phyloP scores from a whole-genome alignment of 2,329 filamentous ascomycete species.

The Aspergillus arachidicola region DNA sequence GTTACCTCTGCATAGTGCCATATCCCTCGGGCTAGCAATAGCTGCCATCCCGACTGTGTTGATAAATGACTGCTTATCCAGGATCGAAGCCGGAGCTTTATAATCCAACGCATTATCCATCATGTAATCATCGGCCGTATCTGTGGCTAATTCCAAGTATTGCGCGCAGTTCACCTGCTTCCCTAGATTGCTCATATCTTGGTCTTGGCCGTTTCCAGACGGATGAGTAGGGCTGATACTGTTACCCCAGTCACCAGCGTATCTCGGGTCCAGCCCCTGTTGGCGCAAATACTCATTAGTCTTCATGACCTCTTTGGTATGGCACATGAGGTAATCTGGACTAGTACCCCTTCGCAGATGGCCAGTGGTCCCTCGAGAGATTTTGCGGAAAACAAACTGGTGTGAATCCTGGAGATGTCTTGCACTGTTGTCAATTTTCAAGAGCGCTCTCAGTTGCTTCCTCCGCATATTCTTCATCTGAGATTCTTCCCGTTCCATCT shows the following conservation, averaged over 20 bases:
- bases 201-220: not conserved
- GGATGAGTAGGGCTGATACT: slow-evolving; percentile 23
- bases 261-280: not conserved
- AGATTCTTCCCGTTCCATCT: slow-evolving; percentile 32
- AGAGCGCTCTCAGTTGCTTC: slow-evolving; percentile 35
- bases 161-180: not conserved
- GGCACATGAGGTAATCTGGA: slow-evolving; percentile 33
- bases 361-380: slow-evolving; percentile 22
- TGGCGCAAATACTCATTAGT: slow-evolving; percentile 32
- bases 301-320: slow-evolving; percentile 31
- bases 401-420: slow-evolving; percentile 27
- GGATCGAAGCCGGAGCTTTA: not conserved
- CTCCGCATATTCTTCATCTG: slow-evolving; percentile 35
- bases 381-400: slow-evolving; percentile 32
- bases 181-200: not conserved
- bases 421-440: slow-evolving; percentile 37
- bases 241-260: slow-evolving; percentile 35
- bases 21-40: slow-evolving; percentile 13
- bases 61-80: slow-evolving; percentile 11
- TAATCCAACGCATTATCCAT: not conserved
- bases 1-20: slow-evolving; percentile 13
- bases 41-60: slow-evolving; percentile 12
- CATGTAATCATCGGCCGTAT: not conserved
- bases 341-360: slow-evolving; percentile 11
- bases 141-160: not conserved